Evolutionary conservation across 495 filamentous ascomycete genomes (phyloP).

Genomic region (Penicillium ochrochloron): DNA sequence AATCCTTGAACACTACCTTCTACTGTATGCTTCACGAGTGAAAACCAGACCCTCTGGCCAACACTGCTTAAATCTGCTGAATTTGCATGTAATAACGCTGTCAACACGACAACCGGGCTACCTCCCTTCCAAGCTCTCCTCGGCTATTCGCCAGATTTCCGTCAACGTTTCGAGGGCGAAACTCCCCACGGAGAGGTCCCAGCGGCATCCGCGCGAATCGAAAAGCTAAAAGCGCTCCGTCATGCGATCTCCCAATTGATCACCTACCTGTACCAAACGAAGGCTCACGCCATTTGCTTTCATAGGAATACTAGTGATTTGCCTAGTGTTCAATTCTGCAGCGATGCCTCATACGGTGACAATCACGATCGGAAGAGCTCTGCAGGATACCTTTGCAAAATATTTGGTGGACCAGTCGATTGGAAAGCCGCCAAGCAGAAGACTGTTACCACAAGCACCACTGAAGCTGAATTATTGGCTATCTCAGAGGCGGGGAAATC

Average conservation of each 20-base stretch:
- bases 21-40: not conserved
- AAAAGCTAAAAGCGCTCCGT: no score
- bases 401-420: not conserved
- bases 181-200: no score
- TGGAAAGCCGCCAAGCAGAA: not conserved
- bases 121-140: not conserved
- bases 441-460: not conserved
- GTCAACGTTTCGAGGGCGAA: not conserved
- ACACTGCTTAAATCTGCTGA: not conserved
- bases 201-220: no score
- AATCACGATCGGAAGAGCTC: conserved; percentile 1
- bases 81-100: not conserved
- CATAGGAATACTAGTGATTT: no score
- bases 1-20: conserved; percentile 2
- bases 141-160: not conserved
- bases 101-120: not conserved
- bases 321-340: no score
- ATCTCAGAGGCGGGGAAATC: not conserved
- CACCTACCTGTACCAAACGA: no score
- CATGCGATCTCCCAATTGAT: no score
- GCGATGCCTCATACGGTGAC: not conserved
- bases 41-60: not conserved
- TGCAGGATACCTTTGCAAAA: not conserved
- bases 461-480: conserved; percentile 1
- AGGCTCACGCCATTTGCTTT: no score